Conservation (phyloP, 805 yeast species). For the Dipodascus albidus region DNA sequence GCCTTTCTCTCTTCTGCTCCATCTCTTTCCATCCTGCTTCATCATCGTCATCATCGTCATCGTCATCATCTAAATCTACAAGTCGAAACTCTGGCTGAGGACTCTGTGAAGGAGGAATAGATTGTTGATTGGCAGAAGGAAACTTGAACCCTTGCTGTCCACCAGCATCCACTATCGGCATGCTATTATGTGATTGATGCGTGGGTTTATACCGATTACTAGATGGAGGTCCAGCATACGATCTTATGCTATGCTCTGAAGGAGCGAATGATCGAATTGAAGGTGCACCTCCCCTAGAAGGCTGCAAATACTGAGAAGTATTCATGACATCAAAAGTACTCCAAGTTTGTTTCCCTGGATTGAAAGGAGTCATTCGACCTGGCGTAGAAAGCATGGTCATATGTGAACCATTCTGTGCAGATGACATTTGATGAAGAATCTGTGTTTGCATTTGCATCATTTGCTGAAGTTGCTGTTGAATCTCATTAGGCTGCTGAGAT, state of each 20-base stretch:
- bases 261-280: conserved; percentile 14
- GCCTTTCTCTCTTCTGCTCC: conserved; percentile 14
- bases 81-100: conserved; percentile 2
- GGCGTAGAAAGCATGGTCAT: background rate
- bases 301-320: conserved; percentile 2
- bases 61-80: conserved; percentile 8
- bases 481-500: conserved; percentile 8
- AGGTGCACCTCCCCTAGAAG: conserved; percentile 5
- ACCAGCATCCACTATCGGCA: background rate
- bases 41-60: conserved; percentile 18
- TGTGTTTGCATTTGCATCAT: conserved; percentile 24
- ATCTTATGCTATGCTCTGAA: conserved; percentile 7
- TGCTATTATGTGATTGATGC: background rate
- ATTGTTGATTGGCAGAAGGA: background rate
- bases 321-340: conserved; percentile 12
- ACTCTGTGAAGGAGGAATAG: conserved; percentile 3
- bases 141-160: background rate
- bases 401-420: background rate
- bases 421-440: conserved; percentile 16
- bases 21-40: conserved; percentile 18
- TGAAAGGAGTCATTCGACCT: background rate
- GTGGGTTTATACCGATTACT: background rate
- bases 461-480: conserved; percentile 24
- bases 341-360: conserved; percentile 7
- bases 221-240: background rate